Evolutionary conservation across 2,329 filamentous ascomycete species (phyloP).

Genomic region (Xylariaceae sp.): DNA sequence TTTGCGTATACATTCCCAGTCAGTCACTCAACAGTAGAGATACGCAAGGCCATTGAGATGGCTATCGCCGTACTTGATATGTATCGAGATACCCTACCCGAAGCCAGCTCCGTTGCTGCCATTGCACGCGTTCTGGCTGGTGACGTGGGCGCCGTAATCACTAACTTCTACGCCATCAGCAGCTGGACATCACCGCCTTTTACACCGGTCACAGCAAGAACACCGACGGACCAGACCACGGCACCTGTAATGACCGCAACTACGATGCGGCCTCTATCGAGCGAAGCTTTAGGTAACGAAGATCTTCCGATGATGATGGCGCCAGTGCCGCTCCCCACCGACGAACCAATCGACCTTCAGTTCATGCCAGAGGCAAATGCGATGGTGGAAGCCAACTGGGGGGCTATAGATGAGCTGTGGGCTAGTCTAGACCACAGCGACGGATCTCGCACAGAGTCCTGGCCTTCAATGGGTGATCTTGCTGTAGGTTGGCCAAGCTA

Average conservation of each 20-base stretch:
- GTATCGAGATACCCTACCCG: conserved; percentile 12
- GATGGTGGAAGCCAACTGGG: background rate
- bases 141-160: conserved; percentile 9
- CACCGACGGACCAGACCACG: background rate
- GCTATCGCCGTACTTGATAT: conserved; percentile 16
- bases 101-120: conserved; percentile 8
- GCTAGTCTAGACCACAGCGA: background rate
- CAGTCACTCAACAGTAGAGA: background rate
- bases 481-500: too few relatives aligned
- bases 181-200: conserved; percentile 6
- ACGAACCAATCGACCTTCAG: background rate
- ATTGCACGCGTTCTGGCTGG: conserved; percentile 10
- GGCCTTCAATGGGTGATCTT: background rate
- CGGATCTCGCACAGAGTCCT: background rate
- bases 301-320: background rate
- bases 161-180: background rate
- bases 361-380: background rate
- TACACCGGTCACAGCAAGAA: background rate
- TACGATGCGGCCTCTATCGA: background rate
- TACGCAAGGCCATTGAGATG: conserved; percentile 13
- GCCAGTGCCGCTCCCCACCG: background rate
- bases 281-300: too few relatives aligned
- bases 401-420: background rate
- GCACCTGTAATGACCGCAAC: background rate
- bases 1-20: conserved; percentile 26